Conservation (phyloP, 305 asterid genomes). For the Fraxinus nigra region DNA sequence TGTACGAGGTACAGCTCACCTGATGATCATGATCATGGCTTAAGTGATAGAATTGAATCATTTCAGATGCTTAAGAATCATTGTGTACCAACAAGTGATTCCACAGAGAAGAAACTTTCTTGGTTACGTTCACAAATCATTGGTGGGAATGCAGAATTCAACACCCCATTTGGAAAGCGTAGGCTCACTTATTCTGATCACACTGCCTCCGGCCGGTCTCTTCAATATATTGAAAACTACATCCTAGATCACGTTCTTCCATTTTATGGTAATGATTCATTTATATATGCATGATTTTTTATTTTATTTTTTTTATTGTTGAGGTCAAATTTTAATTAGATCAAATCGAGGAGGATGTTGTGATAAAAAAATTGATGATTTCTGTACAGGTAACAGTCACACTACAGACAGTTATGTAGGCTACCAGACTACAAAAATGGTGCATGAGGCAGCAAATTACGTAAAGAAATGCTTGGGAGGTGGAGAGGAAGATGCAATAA, state of each 20-base stretch:
- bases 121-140: slow-evolving; percentile 70
- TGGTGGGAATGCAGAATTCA: slow-evolving; percentile 40
- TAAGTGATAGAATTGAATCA: slow-evolving; percentile 8
- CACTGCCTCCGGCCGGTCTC: slow-evolving; percentile 72
- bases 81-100: slow-evolving; percentile 16
- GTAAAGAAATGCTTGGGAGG: slow-evolving; percentile 70
- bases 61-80: slow-evolving; percentile 17
- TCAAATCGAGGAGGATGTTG: neutral
- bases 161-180: slow-evolving; percentile 60
- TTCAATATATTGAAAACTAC: slow-evolving; percentile 51
- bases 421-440: slow-evolving; percentile 40
- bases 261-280: slow-evolving; percentile 48
- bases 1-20: neutral
- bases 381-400: slow-evolving; percentile 52
- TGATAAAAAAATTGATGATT: neutral
- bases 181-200: slow-evolving; percentile 73
- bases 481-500: slow-evolving; percentile 38
- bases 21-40: neutral
- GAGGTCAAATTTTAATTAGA: neutral
- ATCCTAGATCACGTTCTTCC: slow-evolving; percentile 51
- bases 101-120: slow-evolving; percentile 36
- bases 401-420: slow-evolving; percentile 72
- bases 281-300: neutral
- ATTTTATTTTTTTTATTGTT: neutral
- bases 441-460: slow-evolving; percentile 41